Conservation (phyloP, 257 asterid genomes). For the Thymus quinquecostatus region DNA sequence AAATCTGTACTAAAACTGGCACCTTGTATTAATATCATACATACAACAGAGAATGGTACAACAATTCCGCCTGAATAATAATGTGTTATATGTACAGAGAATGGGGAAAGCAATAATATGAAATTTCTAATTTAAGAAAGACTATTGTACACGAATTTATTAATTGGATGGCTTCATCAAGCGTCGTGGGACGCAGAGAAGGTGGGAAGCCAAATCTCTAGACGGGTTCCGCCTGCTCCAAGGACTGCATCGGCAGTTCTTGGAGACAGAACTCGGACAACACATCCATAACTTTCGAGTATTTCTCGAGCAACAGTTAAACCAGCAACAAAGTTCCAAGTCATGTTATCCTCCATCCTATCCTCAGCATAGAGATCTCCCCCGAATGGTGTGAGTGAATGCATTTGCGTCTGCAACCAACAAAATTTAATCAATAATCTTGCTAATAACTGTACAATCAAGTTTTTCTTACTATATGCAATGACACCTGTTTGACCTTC, state of each 20-base stretch:
- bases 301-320: constrained; percentile 93
- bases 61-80: too few relatives aligned
- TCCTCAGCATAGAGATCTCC: constrained; percentile 61
- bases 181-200: constrained; percentile 22
- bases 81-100: constrained; percentile 25
- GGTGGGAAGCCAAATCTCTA: constrained; percentile 91
- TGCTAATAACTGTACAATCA: background rate
- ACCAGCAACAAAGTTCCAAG: constrained; percentile 96
- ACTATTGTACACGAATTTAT: constrained; percentile 5
- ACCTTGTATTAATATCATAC: too few relatives aligned
- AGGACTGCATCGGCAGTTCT: constrained; percentile 49
- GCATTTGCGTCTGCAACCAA: constrained; percentile 86
- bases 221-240: constrained; percentile 83
- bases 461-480: background rate
- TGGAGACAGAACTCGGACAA: constrained; percentile 84
- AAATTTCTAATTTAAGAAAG: background rate
- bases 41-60: too few relatives aligned
- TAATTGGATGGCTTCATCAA: constrained; percentile 24
- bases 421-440: constrained; percentile 6
- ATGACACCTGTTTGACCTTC: too few relatives aligned
- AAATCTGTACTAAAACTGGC: too few relatives aligned
- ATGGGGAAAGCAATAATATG: background rate
- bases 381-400: constrained; percentile 83
- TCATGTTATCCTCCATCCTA: constrained; percentile 78
- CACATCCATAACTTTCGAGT: constrained; percentile 84